Percentiles rank a stretch among this genome's conserved stretches.
Evolutionary conservation across 148 eudicot species (phyloP).

Genomic region (Rhododendron henanense): DNA sequence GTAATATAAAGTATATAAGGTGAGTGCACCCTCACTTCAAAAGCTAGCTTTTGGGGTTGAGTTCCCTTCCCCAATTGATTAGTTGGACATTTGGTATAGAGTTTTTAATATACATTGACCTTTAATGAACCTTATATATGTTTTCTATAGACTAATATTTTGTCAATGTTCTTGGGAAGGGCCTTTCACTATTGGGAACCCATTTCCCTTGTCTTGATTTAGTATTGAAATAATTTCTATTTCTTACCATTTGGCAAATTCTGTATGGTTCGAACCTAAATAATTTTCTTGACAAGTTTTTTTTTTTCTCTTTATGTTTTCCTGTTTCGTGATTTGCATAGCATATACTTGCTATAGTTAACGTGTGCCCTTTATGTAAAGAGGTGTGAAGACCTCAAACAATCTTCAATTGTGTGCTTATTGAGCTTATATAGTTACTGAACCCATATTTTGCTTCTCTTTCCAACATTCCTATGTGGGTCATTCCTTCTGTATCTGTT

Average conservation of each 20-base stretch:
- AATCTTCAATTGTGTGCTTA: neutral
- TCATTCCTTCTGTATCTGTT: conserved; percentile 11
- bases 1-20: neutral
- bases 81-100: neutral
- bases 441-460: neutral
- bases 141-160: neutral
- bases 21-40: neutral
- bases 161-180: neutral
- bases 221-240: neutral
- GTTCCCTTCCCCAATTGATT: neutral
- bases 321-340: neutral
- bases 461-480: neutral
- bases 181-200: neutral
- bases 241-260: neutral
- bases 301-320: neutral
- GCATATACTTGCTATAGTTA: neutral
- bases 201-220: neutral
- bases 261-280: neutral
- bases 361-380: neutral
- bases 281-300: neutral
- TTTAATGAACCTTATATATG: neutral
- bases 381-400: neutral
- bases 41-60: neutral
- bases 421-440: neutral
- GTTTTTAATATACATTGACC: neutral